Percentiles rank a stretch among this genome's conserved stretches.
Evolutionary conservation across 768 basidiomycete species (phyloP).

Genomic region (Leccinum variicolor): DNA sequence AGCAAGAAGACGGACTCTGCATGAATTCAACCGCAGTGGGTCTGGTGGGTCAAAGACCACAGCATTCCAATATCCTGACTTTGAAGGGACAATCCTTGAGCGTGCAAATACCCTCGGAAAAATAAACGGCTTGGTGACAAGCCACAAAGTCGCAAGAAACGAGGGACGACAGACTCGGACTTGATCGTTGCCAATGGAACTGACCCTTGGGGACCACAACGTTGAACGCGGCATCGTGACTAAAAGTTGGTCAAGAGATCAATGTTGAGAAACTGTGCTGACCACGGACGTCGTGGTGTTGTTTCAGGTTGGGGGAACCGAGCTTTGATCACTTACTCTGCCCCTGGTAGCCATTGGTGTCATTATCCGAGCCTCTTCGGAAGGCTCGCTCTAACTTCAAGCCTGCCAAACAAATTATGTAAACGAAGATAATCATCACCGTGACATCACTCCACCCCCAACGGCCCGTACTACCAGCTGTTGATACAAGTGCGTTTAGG

Average conservation of each 20-base stretch:
- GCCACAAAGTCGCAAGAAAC: neutral
- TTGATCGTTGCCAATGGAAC: neutral
- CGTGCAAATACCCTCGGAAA: neutral
- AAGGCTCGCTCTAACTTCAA: too few relatives aligned
- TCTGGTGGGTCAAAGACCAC: neutral
- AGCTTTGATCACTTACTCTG: neutral
- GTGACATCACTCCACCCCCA: too few relatives aligned
- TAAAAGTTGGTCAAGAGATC: neutral
- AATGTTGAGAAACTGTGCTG: neutral
- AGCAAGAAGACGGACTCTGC: neutral
- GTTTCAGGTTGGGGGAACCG: neutral
- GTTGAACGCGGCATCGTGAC: neutral
- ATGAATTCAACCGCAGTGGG: neutral
- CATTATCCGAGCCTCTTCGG: too few relatives aligned
- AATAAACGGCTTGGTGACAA: neutral
- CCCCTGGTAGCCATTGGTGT: neutral
- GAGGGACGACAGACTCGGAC: neutral
- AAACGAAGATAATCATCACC: too few relatives aligned
- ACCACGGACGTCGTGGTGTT: neutral
- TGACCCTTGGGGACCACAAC: neutral
- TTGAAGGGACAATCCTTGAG: neutral
- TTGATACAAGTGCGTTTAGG: too few relatives aligned
- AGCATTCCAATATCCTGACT: neutral
- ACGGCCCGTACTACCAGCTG: too few relatives aligned
- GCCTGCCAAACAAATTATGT: too few relatives aligned